Percentiles rank a stretch among this genome's conserved stretches.
Evolutionary conservation across 371 early-diverging fungal genomes (phyloP).

Genomic region (Polyrhizophydium stewartii): DNA sequence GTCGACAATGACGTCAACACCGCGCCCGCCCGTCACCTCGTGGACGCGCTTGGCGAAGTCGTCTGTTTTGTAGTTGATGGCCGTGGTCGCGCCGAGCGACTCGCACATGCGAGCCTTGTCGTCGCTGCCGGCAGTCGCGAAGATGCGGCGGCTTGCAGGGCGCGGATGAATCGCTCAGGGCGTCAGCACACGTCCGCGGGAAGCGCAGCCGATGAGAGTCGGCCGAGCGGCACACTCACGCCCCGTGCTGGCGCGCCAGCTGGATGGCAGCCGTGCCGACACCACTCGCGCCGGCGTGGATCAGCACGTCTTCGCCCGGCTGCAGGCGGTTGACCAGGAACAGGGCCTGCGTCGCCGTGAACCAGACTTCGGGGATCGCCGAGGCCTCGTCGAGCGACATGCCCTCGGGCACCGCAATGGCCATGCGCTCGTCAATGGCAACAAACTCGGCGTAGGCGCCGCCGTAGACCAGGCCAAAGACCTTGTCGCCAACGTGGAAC

Average conservation of each 20-base stretch:
- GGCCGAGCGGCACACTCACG: conserved; percentile 43
- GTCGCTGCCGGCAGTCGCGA: conserved; percentile 63
- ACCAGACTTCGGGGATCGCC: conserved; percentile 71
- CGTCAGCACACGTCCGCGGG: too few species aligned
- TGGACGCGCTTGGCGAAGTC: conserved; percentile 46
- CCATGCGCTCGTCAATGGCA: conserved; percentile 53
- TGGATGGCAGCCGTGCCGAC: conserved; percentile 77
- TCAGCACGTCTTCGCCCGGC: conserved; percentile 61
- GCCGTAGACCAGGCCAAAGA: conserved; percentile 68
- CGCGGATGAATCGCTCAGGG: too few species aligned
- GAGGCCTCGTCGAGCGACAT: conserved; percentile 63
- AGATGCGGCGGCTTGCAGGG: conserved; percentile 43
- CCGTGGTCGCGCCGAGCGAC: conserved; percentile 64
- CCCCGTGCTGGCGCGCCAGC: conserved; percentile 59
- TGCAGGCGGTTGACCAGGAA: conserved; percentile 54
- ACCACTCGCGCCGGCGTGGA: conserved; percentile 78
- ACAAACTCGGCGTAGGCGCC: conserved; percentile 74
- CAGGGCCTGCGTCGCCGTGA: conserved; percentile 77
- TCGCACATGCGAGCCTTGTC: conserved; percentile 65
- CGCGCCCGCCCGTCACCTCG: conserved; percentile 52
- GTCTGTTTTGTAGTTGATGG: conserved; percentile 68
- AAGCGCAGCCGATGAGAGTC: too few species aligned
- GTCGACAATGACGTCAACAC: conserved; percentile 69
- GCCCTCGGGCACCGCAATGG: conserved; percentile 55
- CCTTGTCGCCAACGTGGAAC: conserved; percentile 52